Base-by-base conservation (phyloP, 352 stramenopile species). In the Phytophthora colocasiae region DNA sequence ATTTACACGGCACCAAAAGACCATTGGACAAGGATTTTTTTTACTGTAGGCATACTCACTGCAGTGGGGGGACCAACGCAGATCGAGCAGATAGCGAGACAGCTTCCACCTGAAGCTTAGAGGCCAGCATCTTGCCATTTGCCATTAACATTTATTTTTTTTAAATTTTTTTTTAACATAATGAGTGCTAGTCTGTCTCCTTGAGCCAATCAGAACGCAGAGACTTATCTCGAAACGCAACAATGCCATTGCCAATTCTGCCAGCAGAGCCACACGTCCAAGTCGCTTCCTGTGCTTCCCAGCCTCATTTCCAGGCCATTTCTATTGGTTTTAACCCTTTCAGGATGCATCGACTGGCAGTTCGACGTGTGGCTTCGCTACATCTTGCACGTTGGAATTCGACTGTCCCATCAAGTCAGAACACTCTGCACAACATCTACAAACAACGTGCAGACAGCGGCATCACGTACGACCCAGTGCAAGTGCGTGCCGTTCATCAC, bases 391-490 rank as follows among this genome's bases (percentile, higher is more conserved):
- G 63, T 9, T 63, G 32, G 34, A 59, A 58, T 5, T 77, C 70
- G 46, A 77, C 59, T 24, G 46, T 62, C 26, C 57, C 43, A 32
- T 58, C 70, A 15, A 76, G 57, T 12, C 31, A 63, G 26, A 43
- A 76, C n/a, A 63, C 66, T 46, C 60, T 90, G 17, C 72, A 87
- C 54, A 51, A 63, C 48, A 69, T 85, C 32, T 93, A 93, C 73
- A 87, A 88, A 66, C 63, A 81, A 52, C 80, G 59, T 6, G 82
- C 81, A n/a, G 70, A 87, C 54, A 62, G 29, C 17, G 82, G 78
- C 9, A 54, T 93, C 58, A 91, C 81, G 66, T 91, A 88, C 67
- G 83, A 93, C 63, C 73, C 83, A 0, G 69, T 93, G 4, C 85
- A 93, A 46, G 70, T 89, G 55, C 83, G 81, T 12, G 80, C 83